Evolutionary conservation across 305 asterid genomes (phyloP), one percentile per base, ranked within the genome.

Genomic region (Withania somnifera): DNA sequence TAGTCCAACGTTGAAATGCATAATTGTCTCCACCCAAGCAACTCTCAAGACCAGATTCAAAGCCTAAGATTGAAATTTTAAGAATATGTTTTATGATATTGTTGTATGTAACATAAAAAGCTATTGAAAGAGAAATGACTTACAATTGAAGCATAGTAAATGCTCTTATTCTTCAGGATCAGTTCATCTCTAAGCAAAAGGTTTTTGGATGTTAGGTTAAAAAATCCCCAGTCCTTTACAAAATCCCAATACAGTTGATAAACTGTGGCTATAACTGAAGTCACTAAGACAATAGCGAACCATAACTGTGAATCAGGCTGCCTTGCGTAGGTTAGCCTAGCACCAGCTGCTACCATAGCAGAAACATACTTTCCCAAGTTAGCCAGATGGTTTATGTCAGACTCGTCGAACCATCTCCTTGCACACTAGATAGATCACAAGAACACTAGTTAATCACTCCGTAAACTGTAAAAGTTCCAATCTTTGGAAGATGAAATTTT

Each of bases 291-390:
- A 0, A 90, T 80, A 30, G 66, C 84, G 90, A 91, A 82, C 98
- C 97, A 91, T 5, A 89, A 71, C 1, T 51, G 63, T 11, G 97
- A 66, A 1, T 66, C 83, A 19, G 89, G 93, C 66, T 94, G 79
- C 50, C 95, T 85, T 0, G 91, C 84, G 20, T 91, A 96, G 3
- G 97, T 94, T 42, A 94, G 81, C 87, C 98, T 91, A 19, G 98
- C 98, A 57, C 98, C 98, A 3, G 98, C 99, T 24, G 99, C 99
- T 84, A 94, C 98, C 99, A 96, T 96, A 1, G 99, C 99, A 7
- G 98, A 96, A 7, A 93, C 95, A 61, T 96, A 96, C 90, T 96
- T 96, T 60, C 99, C 98, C 58, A 96, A 85, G 85, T 96, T 96
- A n/a, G 93, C 92, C 13, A 94, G 88, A 56, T 94, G 99, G 85